These are phyloP conservation scores for Spathaspora passalidarum DNA, from an alignment of 805 yeast genomes.

Conservation along the genomic window DNA sequence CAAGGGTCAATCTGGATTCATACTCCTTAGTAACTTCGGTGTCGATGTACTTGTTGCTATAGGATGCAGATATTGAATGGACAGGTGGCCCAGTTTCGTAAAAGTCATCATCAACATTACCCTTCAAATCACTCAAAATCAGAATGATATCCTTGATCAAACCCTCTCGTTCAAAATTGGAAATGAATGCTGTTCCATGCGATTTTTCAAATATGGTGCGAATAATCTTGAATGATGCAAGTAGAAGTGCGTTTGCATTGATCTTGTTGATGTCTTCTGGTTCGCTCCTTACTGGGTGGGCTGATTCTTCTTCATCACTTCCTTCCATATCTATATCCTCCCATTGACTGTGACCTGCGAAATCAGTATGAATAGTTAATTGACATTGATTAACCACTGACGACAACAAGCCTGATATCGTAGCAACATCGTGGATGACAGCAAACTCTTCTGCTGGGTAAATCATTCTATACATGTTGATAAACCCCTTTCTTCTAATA, in stretches of 20 bases:
- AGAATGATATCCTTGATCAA: slow-evolving; percentile 49
- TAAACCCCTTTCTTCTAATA: slow-evolving; percentile 54
- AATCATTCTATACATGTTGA: slow-evolving; percentile 52
- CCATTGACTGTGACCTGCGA: slow-evolving; percentile 4
- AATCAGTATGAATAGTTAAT: slow-evolving; percentile 6
- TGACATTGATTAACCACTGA: slow-evolving; percentile 53
- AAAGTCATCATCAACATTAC: slow-evolving; percentile 11
- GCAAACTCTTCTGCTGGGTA: slow-evolving; percentile 29
- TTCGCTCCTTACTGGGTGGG: not conserved
- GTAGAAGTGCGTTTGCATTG: slow-evolving; percentile 40
- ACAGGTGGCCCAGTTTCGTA: slow-evolving; percentile 10
- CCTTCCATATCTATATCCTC: slow-evolving; percentile 2
- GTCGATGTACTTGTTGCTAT: slow-evolving; percentile 26
- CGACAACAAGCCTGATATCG: slow-evolving; percentile 50
- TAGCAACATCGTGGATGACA: slow-evolving; percentile 26
- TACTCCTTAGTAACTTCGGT: slow-evolving; percentile 28
- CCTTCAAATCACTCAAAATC: slow-evolving; percentile 25
- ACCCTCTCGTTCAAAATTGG: slow-evolving; percentile 68
- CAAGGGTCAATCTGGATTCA: slow-evolving; percentile 15
- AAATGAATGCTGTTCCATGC: slow-evolving; percentile 39
- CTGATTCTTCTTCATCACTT: slow-evolving; percentile 3
- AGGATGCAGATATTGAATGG: slow-evolving; percentile 6
- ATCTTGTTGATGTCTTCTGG: slow-evolving; percentile 15
- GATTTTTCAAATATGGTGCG: slow-evolving; percentile 41
- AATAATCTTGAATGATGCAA: slow-evolving; percentile 51